Evolutionary conservation across 371 early-diverging fungal genomes (phyloP).

Genomic region (Mucor racemosus): DNA sequence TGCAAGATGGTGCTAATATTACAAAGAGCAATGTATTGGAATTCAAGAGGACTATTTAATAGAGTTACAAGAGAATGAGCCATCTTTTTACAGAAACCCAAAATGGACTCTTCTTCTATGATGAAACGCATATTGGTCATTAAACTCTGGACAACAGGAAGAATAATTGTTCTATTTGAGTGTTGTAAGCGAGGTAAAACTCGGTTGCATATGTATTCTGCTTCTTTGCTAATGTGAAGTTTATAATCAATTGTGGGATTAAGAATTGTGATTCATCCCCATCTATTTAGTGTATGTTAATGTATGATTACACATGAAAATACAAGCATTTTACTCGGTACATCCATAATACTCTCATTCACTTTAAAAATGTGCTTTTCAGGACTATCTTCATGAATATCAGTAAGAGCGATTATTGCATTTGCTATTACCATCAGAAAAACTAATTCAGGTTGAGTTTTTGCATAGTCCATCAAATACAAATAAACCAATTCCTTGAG

Average conservation of each 20-base stretch:
- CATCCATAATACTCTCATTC: constrained; percentile 88
- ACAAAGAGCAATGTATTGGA: constrained; percentile 95
- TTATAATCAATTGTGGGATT: constrained; percentile 81
- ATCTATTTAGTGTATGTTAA: no score
- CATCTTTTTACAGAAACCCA: constrained; percentile 77
- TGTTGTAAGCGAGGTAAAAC: constrained; percentile 91
- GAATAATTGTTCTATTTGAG: constrained; percentile 88
- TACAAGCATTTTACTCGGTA: constrained; percentile 69
- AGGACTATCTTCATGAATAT: constrained; percentile 86
- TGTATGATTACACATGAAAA: no score
- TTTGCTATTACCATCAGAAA: constrained; percentile 97
- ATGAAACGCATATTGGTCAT: constrained; percentile 68
- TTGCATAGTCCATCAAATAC: constrained; percentile 92
- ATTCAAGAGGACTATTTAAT: constrained; percentile 86
- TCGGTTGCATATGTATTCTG: constrained; percentile 87
- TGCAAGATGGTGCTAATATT: constrained; percentile 96
- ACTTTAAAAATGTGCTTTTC: constrained; percentile 80
- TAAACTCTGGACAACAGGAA: constrained; percentile 76
- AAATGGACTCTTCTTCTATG: constrained; percentile 70
- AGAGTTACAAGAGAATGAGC: constrained; percentile 92
- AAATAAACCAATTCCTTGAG: constrained; percentile 95
- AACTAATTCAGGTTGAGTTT: constrained; percentile 96
- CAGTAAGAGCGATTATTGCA: constrained; percentile 92
- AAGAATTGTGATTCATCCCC: constrained; percentile 95
- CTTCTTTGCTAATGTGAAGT: constrained; percentile 77